These are phyloP conservation scores for Microstegium vimineum DNA, from an alignment of 176 grass and related monocot genomes.

Conservation along the genomic window DNA sequence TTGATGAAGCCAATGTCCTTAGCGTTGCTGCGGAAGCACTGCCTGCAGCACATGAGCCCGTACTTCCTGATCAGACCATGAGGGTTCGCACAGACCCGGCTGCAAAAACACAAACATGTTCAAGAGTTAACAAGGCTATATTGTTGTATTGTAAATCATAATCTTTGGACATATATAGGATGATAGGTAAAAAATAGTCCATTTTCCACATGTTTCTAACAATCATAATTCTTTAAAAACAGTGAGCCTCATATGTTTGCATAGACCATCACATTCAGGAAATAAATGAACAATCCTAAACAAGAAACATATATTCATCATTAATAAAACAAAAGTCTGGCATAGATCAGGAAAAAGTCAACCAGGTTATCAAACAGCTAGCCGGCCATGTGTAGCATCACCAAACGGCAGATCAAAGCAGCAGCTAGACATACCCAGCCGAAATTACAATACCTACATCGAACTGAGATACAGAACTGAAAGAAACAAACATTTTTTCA, in stretches of 20 bases:
- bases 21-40: constrained; percentile 94
- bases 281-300: not conserved
- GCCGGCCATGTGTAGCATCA: not conserved
- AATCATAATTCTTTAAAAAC: not conserved
- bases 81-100: constrained; percentile 78
- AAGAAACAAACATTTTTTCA: not conserved
- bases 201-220: not conserved
- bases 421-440: not conserved
- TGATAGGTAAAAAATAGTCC: not conserved
- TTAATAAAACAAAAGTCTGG: not conserved
- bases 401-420: too few relatives aligned
- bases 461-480: not conserved
- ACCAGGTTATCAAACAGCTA: not conserved
- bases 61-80: constrained; percentile 94
- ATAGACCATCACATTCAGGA: too few relatives aligned
- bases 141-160: not conserved
- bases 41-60: constrained; percentile 92
- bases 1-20: constrained; percentile 99
- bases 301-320: not conserved
- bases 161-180: not conserved
- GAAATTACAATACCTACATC: not conserved
- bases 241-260: not conserved
- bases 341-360: too few relatives aligned
- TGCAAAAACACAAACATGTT: constrained; percentile 16
- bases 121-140: not conserved